Evolutionary conservation across 345 rosid species (phyloP), one percentile per base, ranked within the genome.

Genomic region (Balakata baccata): DNA sequence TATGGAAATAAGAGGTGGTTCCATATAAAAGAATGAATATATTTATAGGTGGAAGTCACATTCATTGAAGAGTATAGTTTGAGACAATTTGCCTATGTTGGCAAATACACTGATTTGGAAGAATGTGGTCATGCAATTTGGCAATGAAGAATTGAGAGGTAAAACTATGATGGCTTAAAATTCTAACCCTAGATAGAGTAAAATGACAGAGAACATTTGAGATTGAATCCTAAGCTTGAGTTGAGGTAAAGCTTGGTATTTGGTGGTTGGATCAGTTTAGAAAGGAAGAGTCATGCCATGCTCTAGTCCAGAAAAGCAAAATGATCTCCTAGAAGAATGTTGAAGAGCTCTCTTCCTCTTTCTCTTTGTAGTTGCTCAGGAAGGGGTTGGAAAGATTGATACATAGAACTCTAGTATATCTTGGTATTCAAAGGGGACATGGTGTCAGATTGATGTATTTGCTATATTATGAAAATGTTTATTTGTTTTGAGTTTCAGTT

Each of bases 201-300:
- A 18, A 23, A 18, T 59, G 12, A 46, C 5, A 22, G 46, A 7
- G 43, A 16, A 38, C 4, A 62, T 62, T 11, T 60, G 6, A 25
- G n/a, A 60, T 7, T 14, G 9, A 62, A 14, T 51, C 18, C 18
- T 51, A 51, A 51, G 20, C 14, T 51, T 16, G n/a, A 51, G 38
- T 58, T 58, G 14, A 25, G 37, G 11, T 34, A 60, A 68, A 37
- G 17, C 25, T 50, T 38, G 22, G 57, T 52, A n/a, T 54, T 45
- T 50, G 71, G 11, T 51, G 16, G 56, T 67, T 51, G 7, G 43
- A 51, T 49, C 56, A 2, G 9, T 29, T 43, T 23, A 51, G 45
- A 29, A 68, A 45, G 72, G 45, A 17, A 52, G 54, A 52, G 57
- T 4, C 56, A 23, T 66, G 53, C n/a, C 52, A 13, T 65, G 66